Conservation (phyloP, 306 rosid genomes). For the Carpinus fangiana region DNA sequence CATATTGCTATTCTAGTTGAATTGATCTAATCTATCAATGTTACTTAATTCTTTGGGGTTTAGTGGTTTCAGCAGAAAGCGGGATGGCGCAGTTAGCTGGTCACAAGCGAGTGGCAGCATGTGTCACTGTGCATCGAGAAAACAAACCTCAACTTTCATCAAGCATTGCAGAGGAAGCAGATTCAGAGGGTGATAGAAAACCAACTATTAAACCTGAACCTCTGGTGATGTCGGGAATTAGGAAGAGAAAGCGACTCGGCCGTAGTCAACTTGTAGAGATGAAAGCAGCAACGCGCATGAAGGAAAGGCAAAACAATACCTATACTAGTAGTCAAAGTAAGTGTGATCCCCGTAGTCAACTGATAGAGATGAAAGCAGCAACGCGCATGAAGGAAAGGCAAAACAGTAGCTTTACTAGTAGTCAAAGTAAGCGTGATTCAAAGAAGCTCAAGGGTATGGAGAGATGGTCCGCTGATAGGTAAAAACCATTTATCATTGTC, state of each 20-base stretch:
- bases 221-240: slow-evolving; percentile 30
- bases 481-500: slow-evolving; percentile 9
- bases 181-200: slow-evolving; percentile 42
- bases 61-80: background rate
- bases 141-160: slow-evolving; percentile 36
- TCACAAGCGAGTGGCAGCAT: slow-evolving; percentile 26
- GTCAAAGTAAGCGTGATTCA: slow-evolving; percentile 29
- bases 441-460: slow-evolving; percentile 42
- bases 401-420: slow-evolving; percentile 11
- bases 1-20: background rate
- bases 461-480: slow-evolving; percentile 80
- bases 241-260: slow-evolving; percentile 54
- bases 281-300: slow-evolving; percentile 39
- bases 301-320: slow-evolving; percentile 22
- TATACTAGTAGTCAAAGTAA: slow-evolving; percentile 18
- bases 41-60: background rate
- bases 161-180: slow-evolving; percentile 34
- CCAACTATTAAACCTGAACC: slow-evolving; percentile 34
- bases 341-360: slow-evolving; percentile 25
- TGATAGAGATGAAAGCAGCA: slow-evolving; percentile 48
- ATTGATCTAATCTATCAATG: background rate
- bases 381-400: slow-evolving; percentile 24
- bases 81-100: slow-evolving; percentile 50
- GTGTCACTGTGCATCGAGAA: slow-evolving; percentile 29
- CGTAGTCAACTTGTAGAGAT: slow-evolving; percentile 50